phyloP scores from a whole-genome alignment of 805 yeast genomes.

The Yarrowia hollandica region DNA sequence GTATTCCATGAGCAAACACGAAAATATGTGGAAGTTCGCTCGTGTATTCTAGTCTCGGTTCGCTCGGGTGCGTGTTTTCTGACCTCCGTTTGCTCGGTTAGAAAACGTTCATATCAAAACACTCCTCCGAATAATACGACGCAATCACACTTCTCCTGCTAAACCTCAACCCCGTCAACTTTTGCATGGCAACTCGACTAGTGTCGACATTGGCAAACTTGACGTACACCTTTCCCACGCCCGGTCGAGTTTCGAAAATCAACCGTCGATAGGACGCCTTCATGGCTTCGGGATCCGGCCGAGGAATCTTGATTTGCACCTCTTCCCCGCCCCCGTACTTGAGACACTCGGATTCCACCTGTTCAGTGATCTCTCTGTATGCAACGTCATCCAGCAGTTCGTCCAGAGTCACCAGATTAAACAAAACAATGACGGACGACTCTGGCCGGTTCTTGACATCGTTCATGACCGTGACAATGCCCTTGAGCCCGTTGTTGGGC shows the following conservation, averaged over 20 bases:
- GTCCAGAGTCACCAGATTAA: conserved; percentile 64
- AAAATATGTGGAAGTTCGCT: too few relatives aligned
- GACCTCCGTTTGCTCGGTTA: too few relatives aligned
- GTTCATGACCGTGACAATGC: conserved; percentile 37
- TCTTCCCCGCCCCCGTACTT: conserved; percentile 54
- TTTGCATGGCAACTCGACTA: conserved; percentile 57
- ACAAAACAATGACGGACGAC: conserved; percentile 55
- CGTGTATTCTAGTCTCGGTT: background rate
- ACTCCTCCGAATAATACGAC: conserved; percentile 55
- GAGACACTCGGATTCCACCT: conserved; percentile 53
- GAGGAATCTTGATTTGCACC: conserved; percentile 64
- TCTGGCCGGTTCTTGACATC: conserved; percentile 31
- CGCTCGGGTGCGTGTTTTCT: too few relatives aligned
- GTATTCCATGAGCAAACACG: background rate
- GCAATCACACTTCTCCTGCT: conserved; percentile 69
- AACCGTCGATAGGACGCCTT: conserved; percentile 45
- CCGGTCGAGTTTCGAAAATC: conserved; percentile 47
- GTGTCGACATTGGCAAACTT: conserved; percentile 55
- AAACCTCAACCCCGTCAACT: conserved; percentile 64
- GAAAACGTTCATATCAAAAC: conserved; percentile 45
- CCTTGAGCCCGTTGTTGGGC: conserved; percentile 39
- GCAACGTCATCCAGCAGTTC: conserved; percentile 57
- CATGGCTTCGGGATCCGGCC: conserved; percentile 41
- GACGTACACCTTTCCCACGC: conserved; percentile 71
- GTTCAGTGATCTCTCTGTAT: conserved; percentile 52